Evolutionary conservation across 2,329 filamentous ascomycete species (phyloP), one percentile per base, ranked within the genome.

Genomic region (Thyridium curvatum): DNA sequence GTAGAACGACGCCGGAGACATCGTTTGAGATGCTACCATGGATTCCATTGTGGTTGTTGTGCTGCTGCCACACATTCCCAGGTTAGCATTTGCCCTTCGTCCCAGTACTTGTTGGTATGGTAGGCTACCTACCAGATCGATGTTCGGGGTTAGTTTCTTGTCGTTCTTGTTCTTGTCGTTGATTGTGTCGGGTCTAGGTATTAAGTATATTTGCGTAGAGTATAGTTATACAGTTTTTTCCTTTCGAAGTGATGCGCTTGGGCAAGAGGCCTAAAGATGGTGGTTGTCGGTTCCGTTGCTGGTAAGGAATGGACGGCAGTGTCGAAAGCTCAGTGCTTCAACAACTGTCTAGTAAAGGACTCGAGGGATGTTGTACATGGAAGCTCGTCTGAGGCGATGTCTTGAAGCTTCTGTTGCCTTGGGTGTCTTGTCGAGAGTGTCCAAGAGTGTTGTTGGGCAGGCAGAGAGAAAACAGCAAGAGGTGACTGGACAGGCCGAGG

Each of bases 1-100:
- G 75, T 86, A 90, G 72, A 89, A 94, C 42, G 85, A 71, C 49
- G 82, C 77, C 65, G 86, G 83, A 45, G 74, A 79, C 72, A 86
- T 78, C 54, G 74, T 61, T 62, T 74, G 78, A 54, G 64, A 56
- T 21, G 56, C 50, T 66, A 76, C 72, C 66, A 74, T 71, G 53
- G 76, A 62, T 56, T 86, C 83, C 84, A 88, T 88, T 68, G 65
- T 62, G 59, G 35, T 48, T 49, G 37, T 52, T 47, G 51, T 53
- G 51, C 31, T 31, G 32, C 48, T 53, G 50, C 18, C 41, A 26
- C 6, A 26, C n/a, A 34, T 42, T 45, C 37, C 42, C 38, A 41
- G n/a, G 44, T 53, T 39, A 51, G 52, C 42, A 41, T 45, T 35
- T 35, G 6, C 21, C 21, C 21, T 26, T 39, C 37, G 34, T 33